Evolutionary conservation across 495 filamentous ascomycete genomes (phyloP).

Genomic region (Apiosordaria backusii): DNA sequence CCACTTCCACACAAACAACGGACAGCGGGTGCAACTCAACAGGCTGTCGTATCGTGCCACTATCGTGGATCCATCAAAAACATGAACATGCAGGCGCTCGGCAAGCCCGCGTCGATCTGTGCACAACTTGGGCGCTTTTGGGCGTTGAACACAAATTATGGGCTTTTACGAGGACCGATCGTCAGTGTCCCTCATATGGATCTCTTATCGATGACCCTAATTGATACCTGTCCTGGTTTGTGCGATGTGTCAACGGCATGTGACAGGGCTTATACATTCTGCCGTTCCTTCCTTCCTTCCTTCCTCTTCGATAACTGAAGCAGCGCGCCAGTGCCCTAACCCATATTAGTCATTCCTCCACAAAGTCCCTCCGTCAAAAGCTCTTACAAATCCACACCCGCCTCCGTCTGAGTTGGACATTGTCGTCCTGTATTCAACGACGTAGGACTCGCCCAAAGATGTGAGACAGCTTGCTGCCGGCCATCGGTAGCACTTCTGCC

Average conservation of each 20-base stretch:
- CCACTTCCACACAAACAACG: not conserved
- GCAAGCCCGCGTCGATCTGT: not conserved
- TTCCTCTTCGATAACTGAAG: not conserved
- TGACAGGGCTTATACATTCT: not conserved
- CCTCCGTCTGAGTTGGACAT: not conserved
- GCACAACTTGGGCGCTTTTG: not conserved
- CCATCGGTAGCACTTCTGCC: not conserved
- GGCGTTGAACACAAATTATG: not conserved
- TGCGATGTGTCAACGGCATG: not conserved
- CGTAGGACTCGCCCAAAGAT: too few species aligned
- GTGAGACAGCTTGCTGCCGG: not conserved
- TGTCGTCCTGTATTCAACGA: not conserved
- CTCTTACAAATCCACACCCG: not conserved
- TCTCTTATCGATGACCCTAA: not conserved
- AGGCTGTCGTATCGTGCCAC: not conserved
- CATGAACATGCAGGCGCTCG: not conserved
- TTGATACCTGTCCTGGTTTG: not conserved
- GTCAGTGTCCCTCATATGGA: not conserved
- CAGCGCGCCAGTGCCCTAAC: not conserved
- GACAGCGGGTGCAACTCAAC: conserved; percentile 1
- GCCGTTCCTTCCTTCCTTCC: not conserved
- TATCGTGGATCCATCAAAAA: not conserved
- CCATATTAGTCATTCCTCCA: not conserved
- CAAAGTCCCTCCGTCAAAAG: not conserved
- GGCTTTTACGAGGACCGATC: not conserved